Conservation (phyloP, 208 protist species). For the Leishmania lainsoni region DNA sequence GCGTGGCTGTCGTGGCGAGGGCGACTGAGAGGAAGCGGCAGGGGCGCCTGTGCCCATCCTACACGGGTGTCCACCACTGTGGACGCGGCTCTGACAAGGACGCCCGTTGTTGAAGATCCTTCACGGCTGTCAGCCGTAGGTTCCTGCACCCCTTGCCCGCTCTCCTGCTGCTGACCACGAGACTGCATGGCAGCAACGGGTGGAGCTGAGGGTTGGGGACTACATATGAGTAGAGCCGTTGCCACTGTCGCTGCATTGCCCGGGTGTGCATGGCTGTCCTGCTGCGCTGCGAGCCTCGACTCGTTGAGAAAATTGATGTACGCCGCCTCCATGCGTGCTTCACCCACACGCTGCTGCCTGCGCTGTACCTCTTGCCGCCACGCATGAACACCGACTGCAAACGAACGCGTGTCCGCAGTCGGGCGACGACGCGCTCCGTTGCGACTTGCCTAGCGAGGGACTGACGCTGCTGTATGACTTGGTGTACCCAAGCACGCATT, state of each 20-base stretch:
- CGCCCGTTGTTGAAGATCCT: neutral
- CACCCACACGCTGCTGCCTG: slow-evolving; percentile 32
- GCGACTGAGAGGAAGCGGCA: neutral
- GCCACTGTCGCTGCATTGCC: slow-evolving; percentile 2
- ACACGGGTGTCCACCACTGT: neutral
- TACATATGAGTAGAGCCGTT: neutral
- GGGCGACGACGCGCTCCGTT: slow-evolving; percentile 15
- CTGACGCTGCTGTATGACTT: slow-evolving; percentile 26
- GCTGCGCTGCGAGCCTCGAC: slow-evolving; percentile 43
- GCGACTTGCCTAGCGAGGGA: slow-evolving; percentile 12
- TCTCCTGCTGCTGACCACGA: slow-evolving; percentile 2
- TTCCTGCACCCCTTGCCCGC: neutral
- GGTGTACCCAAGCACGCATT: slow-evolving; percentile 66
- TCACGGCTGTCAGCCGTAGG: neutral
- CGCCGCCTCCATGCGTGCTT: slow-evolving; percentile 40
- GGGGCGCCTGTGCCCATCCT: neutral
- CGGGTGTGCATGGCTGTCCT: slow-evolving; percentile 30
- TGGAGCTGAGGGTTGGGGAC: neutral
- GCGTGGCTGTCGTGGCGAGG: neutral
- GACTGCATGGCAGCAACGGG: slow-evolving; percentile 2
- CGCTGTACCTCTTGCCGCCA: slow-evolving; percentile 57
- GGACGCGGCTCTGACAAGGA: neutral
- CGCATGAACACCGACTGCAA: slow-evolving; percentile 51
- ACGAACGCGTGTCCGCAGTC: slow-evolving; percentile 31
- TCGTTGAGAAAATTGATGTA: slow-evolving; percentile 55